Evolutionary conservation across 768 basidiomycete species (phyloP).

Genomic region (Thelephora aurantiotincta): DNA sequence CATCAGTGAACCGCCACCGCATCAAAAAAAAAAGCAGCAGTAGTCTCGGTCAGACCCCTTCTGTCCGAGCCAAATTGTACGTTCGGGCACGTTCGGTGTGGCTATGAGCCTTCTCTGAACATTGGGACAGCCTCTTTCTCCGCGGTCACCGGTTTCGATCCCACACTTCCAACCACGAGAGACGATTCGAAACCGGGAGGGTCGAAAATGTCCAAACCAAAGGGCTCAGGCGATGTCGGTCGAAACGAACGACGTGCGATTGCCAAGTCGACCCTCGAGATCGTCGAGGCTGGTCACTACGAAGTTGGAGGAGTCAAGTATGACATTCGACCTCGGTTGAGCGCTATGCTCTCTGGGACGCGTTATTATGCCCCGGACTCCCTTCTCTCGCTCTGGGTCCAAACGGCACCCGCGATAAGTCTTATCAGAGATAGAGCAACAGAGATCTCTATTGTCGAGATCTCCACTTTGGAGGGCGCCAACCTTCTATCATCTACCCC

Average conservation of each 20-base stretch:
- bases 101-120: no score
- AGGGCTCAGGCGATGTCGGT: neutral
- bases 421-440: conserved; percentile 5
- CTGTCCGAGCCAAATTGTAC: no score
- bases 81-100: no score
- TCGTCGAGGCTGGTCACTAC: conserved; percentile 33
- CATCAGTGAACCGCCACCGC: no score
- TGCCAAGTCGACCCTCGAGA: conserved; percentile 35
- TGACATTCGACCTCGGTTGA: conserved; percentile 13
- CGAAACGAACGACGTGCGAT: conserved; percentile 17
- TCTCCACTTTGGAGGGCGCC: conserved; percentile 51
- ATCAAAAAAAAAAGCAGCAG: no score
- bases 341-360: conserved; percentile 26
- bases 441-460: conserved; percentile 38
- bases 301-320: conserved; percentile 14
- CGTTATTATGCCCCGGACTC: conserved; percentile 38
- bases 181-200: no score
- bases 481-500: conserved; percentile 20
- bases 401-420: conserved; percentile 4
- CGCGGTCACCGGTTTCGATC: no score
- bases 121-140: no score
- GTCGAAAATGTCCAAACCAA: neutral
- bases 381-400: conserved; percentile 31
- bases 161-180: no score
- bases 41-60: no score